Base-by-base conservation (phyloP, 352 stramenopile genomes). In the Hyphochytrium catenoides region DNA sequence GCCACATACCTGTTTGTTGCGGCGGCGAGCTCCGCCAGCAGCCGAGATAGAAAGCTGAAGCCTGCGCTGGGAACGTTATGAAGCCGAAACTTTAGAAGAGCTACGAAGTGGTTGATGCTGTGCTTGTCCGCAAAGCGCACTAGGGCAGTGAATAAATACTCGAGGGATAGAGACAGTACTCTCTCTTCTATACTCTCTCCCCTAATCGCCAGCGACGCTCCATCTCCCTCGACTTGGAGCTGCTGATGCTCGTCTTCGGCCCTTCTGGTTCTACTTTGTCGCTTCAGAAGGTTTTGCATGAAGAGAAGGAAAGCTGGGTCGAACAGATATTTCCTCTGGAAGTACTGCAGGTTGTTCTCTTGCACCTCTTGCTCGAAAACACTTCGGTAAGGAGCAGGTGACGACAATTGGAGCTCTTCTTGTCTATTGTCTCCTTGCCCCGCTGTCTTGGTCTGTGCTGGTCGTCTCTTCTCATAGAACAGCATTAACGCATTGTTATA, bases 401-500 rank as follows among this genome's bases (percentile, higher is more conserved):
- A 58, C 51, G n/a, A 21, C 44, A 42, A 45, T 41, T 1, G 23
- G 51, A 52, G 20, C 31, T 39, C 15, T 50, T 39, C 23, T 46
- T 30, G 27, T 50, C 33, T 3, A 51, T 42, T 25, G 22, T 8
- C 27, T 6, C 38, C 36, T 8, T 44, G 48, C 26, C 9, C 50
- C n/a, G 41, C 43, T 23, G 44, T 50, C 16, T 50, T 44, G 19
- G 52, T 57, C 14, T 71, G 48, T 0, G 54, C 55, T 9, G 56
- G 62, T 8, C 63, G 52, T 17, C 96, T 74, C 54, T 98, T 98
- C 44, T 97, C 89, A 46, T 98, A 98, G 48, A 97, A 97, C 0
- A 98, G 59, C 82, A 98, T 96, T 3, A 98, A 56, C 3, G 88
- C 91, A 50, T 98, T 98, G 35, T 84, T 91, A 51, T 94, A 94